These are phyloP conservation scores for Aspergillus sp. DNA, from an alignment of 2,329 filamentous ascomycete genomes.

Conservation along the genomic window DNA sequence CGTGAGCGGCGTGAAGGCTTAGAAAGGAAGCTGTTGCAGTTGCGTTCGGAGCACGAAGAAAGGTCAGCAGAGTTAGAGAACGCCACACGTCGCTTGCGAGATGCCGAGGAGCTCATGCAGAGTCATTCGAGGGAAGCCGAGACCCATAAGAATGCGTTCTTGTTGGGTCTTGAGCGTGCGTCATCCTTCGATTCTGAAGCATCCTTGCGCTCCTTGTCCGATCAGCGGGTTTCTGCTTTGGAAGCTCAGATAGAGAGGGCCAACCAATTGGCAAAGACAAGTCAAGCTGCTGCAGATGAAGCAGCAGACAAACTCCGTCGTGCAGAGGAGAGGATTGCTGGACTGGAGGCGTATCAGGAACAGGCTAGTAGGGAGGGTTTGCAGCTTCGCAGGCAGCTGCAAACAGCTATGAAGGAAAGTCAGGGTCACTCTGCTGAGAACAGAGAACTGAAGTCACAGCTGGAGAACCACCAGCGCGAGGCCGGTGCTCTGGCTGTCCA, in stretches of 20 bases:
- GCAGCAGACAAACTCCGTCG: constrained; percentile 86
- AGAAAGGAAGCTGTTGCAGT: constrained; percentile 72
- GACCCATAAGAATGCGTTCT: constrained; percentile 78
- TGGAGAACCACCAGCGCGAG: constrained; percentile 86
- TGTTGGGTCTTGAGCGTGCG: constrained; percentile 79
- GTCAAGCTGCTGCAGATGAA: constrained; percentile 82
- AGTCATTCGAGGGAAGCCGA: constrained; percentile 84
- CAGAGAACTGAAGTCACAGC: constrained; percentile 75
- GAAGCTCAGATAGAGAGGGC: constrained; percentile 78
- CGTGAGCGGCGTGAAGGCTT: constrained; percentile 71
- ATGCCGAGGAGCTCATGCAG: constrained; percentile 85
- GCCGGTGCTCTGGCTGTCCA: constrained; percentile 92
- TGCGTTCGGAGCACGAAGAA: constrained; percentile 81
- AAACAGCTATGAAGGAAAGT: constrained; percentile 77
- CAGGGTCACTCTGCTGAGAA: constrained; percentile 80
- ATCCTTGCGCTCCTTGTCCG: constrained; percentile 40
- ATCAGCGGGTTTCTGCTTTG: constrained; percentile 67
- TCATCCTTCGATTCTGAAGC: constrained; percentile 44
- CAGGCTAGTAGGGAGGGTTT: constrained; percentile 93
- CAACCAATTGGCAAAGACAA: constrained; percentile 79
- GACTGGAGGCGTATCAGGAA: constrained; percentile 94
- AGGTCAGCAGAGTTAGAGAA: constrained; percentile 75
- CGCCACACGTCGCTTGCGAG: constrained; percentile 71
- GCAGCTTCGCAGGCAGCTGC: constrained; percentile 83
- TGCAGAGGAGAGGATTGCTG: constrained; percentile 94